Evolutionary conservation across 2,329 filamentous ascomycete species (phyloP).

Genomic region (Fusarium compactum): DNA sequence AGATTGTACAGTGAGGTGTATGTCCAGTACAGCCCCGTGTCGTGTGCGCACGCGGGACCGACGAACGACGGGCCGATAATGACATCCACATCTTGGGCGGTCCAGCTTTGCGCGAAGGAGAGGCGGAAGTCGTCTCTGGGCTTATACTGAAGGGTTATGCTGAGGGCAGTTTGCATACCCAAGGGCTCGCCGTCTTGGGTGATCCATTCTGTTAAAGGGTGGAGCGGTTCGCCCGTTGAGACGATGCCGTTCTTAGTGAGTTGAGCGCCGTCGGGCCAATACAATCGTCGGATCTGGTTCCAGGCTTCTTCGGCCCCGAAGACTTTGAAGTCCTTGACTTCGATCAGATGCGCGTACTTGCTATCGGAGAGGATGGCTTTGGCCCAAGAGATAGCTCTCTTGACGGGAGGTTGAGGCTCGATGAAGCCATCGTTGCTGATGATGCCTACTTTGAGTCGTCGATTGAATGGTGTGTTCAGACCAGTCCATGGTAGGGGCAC

Average conservation of each 20-base stretch:
- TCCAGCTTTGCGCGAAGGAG: slow-evolving; percentile 52
- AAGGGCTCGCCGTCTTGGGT: slow-evolving; percentile 47
- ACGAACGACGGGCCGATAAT: slow-evolving; percentile 53
- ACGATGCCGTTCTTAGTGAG: slow-evolving; percentile 50
- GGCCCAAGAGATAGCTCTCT: slow-evolving; percentile 54
- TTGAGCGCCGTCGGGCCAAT: slow-evolving; percentile 60
- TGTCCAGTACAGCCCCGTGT: slow-evolving; percentile 53
- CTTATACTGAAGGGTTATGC: slow-evolving; percentile 24
- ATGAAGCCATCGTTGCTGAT: slow-evolving; percentile 54
- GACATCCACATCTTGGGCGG: slow-evolving; percentile 53
- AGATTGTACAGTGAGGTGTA: slow-evolving; percentile 56
- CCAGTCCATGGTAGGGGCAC: slow-evolving; percentile 51
- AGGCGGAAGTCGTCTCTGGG: slow-evolving; percentile 50
- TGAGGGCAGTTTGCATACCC: slow-evolving; percentile 37
- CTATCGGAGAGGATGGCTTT: slow-evolving; percentile 30
- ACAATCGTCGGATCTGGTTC: slow-evolving; percentile 53
- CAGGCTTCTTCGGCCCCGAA: slow-evolving; percentile 49
- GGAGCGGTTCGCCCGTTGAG: slow-evolving; percentile 58
- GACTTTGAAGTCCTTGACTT: slow-evolving; percentile 53
- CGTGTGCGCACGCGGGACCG: slow-evolving; percentile 54
- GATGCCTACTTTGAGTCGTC: slow-evolving; percentile 57
- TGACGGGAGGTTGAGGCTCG: slow-evolving; percentile 55
- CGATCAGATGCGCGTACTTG: slow-evolving; percentile 35
- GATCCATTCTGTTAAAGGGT: slow-evolving; percentile 58
- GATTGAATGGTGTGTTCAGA: slow-evolving; percentile 19